phyloP scores from a whole-genome alignment of 495 filamentous ascomycete genomes.

The Aspergillus haitiensis region DNA sequence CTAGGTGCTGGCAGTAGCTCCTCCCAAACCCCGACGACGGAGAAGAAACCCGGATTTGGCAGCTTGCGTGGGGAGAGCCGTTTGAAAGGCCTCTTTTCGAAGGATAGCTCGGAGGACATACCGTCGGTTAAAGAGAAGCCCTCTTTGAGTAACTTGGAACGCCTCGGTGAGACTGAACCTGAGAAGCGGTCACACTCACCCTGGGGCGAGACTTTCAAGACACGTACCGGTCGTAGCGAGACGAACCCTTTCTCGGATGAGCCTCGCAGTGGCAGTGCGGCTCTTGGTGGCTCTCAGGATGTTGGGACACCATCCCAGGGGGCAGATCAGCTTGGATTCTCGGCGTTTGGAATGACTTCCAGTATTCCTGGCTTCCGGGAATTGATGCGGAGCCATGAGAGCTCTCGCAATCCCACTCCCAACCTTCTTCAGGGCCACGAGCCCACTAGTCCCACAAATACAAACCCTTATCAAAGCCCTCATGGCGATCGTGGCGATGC shows the following conservation, averaged over 20 bases:
- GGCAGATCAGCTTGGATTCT: slow-evolving; percentile 57
- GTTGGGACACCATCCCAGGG: slow-evolving; percentile 56
- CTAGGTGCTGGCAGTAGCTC: slow-evolving; percentile 50
- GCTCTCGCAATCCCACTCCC: slow-evolving; percentile 57
- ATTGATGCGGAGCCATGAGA: slow-evolving; percentile 58
- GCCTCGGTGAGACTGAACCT: slow-evolving; percentile 53
- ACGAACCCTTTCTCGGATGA: slow-evolving; percentile 80
- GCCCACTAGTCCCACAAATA: slow-evolving; percentile 87
- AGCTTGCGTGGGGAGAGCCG: slow-evolving; percentile 74
- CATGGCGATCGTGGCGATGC: slow-evolving; percentile 72
- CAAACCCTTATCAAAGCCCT: slow-evolving; percentile 96
- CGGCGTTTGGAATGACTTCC: slow-evolving; percentile 76
- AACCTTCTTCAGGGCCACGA: slow-evolving; percentile 59
- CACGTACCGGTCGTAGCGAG: slow-evolving; percentile 62
- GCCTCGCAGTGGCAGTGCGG: slow-evolving; percentile 69
- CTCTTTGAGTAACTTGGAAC: slow-evolving; percentile 53
- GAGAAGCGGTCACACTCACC: slow-evolving; percentile 48
- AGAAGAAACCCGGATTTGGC: slow-evolving; percentile 69
- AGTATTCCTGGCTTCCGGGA: slow-evolving; percentile 69
- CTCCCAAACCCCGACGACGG: slow-evolving; percentile 49
- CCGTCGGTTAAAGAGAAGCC: slow-evolving; percentile 54
- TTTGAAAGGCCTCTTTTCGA: slow-evolving; percentile 78
- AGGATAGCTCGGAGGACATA: slow-evolving; percentile 70
- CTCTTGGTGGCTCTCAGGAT: slow-evolving; percentile 75
- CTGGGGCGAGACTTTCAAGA: slow-evolving; percentile 54